Evolutionary conservation across 352 stramenopile species (phyloP).

Genomic region (Phytophthora pistaciae): DNA sequence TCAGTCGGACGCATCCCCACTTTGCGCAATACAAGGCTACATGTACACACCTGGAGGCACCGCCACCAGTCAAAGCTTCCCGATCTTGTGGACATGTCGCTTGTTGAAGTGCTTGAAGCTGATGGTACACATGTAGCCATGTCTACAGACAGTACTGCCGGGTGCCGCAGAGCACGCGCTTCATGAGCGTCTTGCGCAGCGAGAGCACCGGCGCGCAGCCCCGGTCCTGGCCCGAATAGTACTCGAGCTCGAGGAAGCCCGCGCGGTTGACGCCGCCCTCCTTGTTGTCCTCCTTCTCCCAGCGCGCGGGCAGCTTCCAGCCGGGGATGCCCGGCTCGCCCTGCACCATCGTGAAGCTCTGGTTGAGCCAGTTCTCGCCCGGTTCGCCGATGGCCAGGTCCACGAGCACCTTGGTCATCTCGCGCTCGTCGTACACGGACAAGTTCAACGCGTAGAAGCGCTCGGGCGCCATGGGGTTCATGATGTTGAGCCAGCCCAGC

Average conservation of each 20-base stretch:
- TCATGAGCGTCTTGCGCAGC: constrained; percentile 70
- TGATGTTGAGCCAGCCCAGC: constrained; percentile 85
- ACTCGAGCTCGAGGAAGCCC: constrained; percentile 77
- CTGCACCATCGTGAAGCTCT: constrained; percentile 63
- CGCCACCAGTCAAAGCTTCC: constrained; percentile 21
- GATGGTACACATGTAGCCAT: background rate
- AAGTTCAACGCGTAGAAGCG: constrained; percentile 77
- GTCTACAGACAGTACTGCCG: constrained; percentile 69
- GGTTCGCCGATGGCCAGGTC: constrained; percentile 81
- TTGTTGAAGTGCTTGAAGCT: constrained; percentile 28
- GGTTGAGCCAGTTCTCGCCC: constrained; percentile 88
- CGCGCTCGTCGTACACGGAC: constrained; percentile 75
- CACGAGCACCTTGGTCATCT: constrained; percentile 85
- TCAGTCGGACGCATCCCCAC: constrained; percentile 10
- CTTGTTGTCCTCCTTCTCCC: constrained; percentile 82
- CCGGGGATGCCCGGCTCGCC: constrained; percentile 74
- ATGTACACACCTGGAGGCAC: constrained; percentile 1
- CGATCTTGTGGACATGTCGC: constrained; percentile 21
- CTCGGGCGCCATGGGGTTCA: constrained; percentile 79
- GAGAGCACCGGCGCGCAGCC: constrained; percentile 65
- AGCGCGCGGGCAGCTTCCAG: constrained; percentile 82
- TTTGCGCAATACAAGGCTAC: constrained; percentile 29
- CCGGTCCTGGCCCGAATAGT: constrained; percentile 72
- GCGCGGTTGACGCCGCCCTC: constrained; percentile 73
- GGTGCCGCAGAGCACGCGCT: constrained; percentile 71